Percentiles rank a stretch among this genome's conserved stretches.
These are phyloP conservation scores for Fragaria iinumae DNA, from an alignment of 306 rosid genomes.

Conservation along the genomic window DNA sequence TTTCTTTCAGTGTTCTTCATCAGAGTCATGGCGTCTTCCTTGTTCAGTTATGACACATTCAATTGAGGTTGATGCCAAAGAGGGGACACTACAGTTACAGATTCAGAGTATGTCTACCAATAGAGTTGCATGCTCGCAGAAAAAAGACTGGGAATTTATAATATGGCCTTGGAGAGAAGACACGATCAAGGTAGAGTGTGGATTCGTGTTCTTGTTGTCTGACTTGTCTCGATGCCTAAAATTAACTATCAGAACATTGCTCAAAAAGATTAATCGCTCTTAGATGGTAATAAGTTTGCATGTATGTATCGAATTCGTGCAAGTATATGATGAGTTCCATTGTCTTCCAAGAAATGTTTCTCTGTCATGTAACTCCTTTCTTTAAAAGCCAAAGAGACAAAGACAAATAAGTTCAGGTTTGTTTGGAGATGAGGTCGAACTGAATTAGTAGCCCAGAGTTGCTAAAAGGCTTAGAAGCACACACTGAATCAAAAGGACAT, in stretches of 20 bases:
- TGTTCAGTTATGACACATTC: neutral
- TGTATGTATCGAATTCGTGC: too few species aligned
- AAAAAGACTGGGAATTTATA: neutral
- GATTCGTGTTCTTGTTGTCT: neutral
- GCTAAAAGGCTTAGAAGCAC: too few species aligned
- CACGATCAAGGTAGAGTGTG: neutral
- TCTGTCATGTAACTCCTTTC: too few species aligned
- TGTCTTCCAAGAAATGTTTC: too few species aligned
- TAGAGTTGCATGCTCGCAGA: neutral
- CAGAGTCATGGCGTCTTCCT: neutral
- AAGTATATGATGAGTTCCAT: too few species aligned
- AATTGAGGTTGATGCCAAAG: neutral
- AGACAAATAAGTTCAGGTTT: too few species aligned
- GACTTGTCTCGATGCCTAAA: neutral
- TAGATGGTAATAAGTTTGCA: constrained; percentile 29
- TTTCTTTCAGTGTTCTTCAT: constrained; percentile 3
- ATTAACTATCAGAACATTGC: neutral
- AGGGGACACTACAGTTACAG: constrained; percentile 4
- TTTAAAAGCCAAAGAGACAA: too few species aligned
- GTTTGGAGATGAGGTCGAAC: too few species aligned
- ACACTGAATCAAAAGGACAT: too few species aligned
- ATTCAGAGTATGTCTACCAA: neutral
- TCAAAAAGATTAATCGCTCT: neutral
- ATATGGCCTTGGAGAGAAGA: neutral
- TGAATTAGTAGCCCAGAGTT: too few species aligned